Evolutionary conservation across 192 early-diverging fungal species (phyloP).

Genomic region (Rhizophlyctis rosea): DNA sequence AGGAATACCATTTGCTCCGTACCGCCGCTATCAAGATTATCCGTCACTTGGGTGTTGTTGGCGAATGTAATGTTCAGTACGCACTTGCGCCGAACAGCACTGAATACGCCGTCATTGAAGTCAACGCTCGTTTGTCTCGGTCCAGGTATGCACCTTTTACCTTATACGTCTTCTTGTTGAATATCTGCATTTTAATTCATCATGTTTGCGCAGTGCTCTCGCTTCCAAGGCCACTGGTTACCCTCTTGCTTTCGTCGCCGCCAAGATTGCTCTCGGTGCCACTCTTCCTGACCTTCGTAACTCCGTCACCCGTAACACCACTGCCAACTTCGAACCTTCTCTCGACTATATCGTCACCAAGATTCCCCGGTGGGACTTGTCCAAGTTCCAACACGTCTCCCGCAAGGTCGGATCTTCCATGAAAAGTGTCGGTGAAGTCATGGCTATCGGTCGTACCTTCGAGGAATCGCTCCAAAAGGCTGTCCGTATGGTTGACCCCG

Average conservation of each 20-base stretch:
- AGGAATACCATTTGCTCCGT: slow-evolving; percentile 95
- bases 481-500: slow-evolving; percentile 89
- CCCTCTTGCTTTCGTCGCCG: slow-evolving; percentile 95
- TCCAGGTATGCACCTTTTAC: slow-evolving; percentile 27
- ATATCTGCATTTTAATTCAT: slow-evolving; percentile 15
- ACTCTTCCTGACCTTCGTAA: slow-evolving; percentile 85
- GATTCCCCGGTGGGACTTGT: slow-evolving; percentile 97
- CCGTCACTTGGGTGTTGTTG: slow-evolving; percentile 93
- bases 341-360: slow-evolving; percentile 95
- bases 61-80: slow-evolving; percentile 98
- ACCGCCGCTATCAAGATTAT: slow-evolving; percentile 94
- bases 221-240: slow-evolving; percentile 98
- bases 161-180: slow-evolving; percentile 12
- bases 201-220: slow-evolving; percentile 56
- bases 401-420: slow-evolving; percentile 83
- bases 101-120: slow-evolving; percentile 95
- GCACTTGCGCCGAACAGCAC: slow-evolving; percentile 83
- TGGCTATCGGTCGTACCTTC: slow-evolving; percentile 96
- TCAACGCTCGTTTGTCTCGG: slow-evolving; percentile 94
- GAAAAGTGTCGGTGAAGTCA: slow-evolving; percentile 98
- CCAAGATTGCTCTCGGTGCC: slow-evolving; percentile 92
- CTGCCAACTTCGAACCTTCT: slow-evolving; percentile 95
- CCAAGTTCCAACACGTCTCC: slow-evolving; percentile 88
- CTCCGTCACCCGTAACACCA: slow-evolving; percentile 88
- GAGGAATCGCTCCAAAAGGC: slow-evolving; percentile 97